Conservation (phyloP, 192 early-diverging fungal species). For the Umbelopsis sp. region DNA sequence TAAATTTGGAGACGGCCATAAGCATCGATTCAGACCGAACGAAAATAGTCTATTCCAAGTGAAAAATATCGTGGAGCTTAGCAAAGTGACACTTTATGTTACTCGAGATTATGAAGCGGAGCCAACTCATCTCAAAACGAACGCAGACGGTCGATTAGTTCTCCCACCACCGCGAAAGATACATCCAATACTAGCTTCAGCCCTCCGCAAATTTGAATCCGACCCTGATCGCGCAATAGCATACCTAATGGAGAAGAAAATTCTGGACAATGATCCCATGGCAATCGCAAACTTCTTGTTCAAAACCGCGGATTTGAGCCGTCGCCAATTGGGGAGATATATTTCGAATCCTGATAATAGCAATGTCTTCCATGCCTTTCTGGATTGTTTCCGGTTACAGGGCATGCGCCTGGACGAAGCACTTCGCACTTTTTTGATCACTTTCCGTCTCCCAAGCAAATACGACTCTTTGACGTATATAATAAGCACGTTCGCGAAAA, state of each 20-base stretch:
- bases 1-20: conserved; percentile 1
- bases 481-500: conserved; percentile 61
- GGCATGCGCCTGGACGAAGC: conserved; percentile 62
- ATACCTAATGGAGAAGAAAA: conserved; percentile 59
- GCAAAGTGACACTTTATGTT: conserved; percentile 47
- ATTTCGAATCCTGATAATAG: conserved; percentile 55
- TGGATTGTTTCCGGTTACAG: conserved; percentile 57
- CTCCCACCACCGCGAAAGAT: conserved; percentile 51
- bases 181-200: conserved; percentile 58
- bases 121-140: neutral
- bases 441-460: conserved; percentile 57
- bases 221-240: conserved; percentile 59
- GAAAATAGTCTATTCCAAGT: conserved; percentile 56
- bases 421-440: conserved; percentile 55
- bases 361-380: conserved; percentile 58
- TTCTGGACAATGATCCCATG: conserved; percentile 58
- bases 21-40: conserved; percentile 36
- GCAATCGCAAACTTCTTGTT: conserved; percentile 69
- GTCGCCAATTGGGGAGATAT: conserved; percentile 59
- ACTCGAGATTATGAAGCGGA: conserved; percentile 38
- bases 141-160: conserved; percentile 12
- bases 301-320: conserved; percentile 63
- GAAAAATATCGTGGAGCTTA: conserved; percentile 55
- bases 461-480: conserved; percentile 50
- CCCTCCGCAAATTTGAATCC: conserved; percentile 60